Evolutionary conservation across 495 filamentous ascomycete genomes (phyloP).

Genomic region (Penicillium samsonianum): DNA sequence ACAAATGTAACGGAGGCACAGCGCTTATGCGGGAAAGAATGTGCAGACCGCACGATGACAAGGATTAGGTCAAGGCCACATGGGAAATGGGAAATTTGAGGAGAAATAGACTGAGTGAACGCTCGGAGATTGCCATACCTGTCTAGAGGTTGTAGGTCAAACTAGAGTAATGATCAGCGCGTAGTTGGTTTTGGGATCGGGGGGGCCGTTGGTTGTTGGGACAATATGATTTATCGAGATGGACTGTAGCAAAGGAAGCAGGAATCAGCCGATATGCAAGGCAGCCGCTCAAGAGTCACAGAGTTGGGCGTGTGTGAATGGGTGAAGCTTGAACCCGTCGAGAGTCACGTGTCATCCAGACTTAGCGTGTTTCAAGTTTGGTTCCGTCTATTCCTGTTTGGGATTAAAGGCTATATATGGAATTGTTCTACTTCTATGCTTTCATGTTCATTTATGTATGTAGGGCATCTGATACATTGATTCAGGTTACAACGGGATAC

Average conservation of each 20-base stretch:
- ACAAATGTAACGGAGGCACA: slow-evolving; percentile 26
- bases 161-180: slow-evolving; percentile 13
- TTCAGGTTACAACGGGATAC: not conserved
- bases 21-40: slow-evolving; percentile 25
- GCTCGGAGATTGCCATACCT: slow-evolving; percentile 14
- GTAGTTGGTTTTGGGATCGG: slow-evolving; percentile 4
- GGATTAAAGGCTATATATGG: slow-evolving; percentile 3
- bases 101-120: slow-evolving; percentile 5
- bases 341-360: not conserved
- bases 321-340: slow-evolving; percentile 26
- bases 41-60: slow-evolving; percentile 11
- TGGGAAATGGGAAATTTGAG: not conserved
- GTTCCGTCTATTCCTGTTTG: slow-evolving; percentile 21
- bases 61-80: slow-evolving; percentile 5
- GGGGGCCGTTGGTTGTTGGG: not conserved
- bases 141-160: slow-evolving; percentile 5
- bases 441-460: not conserved
- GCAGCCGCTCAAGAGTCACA: slow-evolving; percentile 10
- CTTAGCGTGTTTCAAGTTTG: slow-evolving; percentile 42
- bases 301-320: slow-evolving; percentile 11
- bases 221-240: slow-evolving; percentile 8
- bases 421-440: not conserved
- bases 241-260: not conserved
- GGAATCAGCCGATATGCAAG: slow-evolving; percentile 11
- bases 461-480: not conserved